Evolutionary conservation across 2,329 filamentous ascomycete genomes (phyloP).

Genomic region (Penicillium italicum): DNA sequence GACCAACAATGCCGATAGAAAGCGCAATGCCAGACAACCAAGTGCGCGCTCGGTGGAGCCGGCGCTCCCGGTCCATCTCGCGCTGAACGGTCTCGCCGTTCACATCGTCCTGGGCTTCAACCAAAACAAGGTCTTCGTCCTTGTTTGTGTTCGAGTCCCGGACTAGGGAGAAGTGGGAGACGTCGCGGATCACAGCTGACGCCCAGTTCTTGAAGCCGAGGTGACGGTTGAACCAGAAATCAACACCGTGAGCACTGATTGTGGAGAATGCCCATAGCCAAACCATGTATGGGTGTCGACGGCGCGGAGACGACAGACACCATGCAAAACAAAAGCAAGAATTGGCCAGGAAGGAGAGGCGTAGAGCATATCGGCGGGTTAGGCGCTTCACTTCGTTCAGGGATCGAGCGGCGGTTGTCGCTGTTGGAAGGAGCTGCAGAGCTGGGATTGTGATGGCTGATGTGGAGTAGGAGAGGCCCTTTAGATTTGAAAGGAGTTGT

Average conservation of each 20-base stretch:
- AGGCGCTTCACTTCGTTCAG: constrained; percentile 64
- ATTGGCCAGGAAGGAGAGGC: constrained; percentile 66
- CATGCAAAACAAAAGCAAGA: constrained; percentile 74
- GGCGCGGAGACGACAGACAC: constrained; percentile 66
- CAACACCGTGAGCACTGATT: constrained; percentile 52
- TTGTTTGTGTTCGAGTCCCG: constrained; percentile 25
- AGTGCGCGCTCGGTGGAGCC: constrained; percentile 37
- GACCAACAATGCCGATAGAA: constrained; percentile 47
- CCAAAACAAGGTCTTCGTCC: constrained; percentile 38
- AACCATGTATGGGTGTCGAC: constrained; percentile 82
- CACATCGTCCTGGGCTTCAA: constrained; percentile 39
- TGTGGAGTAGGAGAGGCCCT: constrained; percentile 88
- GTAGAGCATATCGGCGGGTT: constrained; percentile 62
- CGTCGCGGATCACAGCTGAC: constrained; percentile 44
- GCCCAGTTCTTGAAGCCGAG: constrained; percentile 46
- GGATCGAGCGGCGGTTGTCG: constrained; percentile 65
- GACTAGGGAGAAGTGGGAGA: constrained; percentile 19
- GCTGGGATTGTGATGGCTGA: constrained; percentile 73
- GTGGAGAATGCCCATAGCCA: constrained; percentile 70
- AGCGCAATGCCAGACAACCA: constrained; percentile 43
- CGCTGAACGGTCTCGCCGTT: constrained; percentile 47
- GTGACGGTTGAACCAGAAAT: constrained; percentile 69
- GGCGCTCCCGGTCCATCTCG: constrained; percentile 44
- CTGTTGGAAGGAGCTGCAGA: constrained; percentile 75
- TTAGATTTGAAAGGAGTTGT: constrained; percentile 5